A percentile compares a stretch with the other conserved stretches of the same genome.
phyloP scores from a whole-genome alignment of 805 yeast species.

The Kazachstania bromeliacearum region DNA sequence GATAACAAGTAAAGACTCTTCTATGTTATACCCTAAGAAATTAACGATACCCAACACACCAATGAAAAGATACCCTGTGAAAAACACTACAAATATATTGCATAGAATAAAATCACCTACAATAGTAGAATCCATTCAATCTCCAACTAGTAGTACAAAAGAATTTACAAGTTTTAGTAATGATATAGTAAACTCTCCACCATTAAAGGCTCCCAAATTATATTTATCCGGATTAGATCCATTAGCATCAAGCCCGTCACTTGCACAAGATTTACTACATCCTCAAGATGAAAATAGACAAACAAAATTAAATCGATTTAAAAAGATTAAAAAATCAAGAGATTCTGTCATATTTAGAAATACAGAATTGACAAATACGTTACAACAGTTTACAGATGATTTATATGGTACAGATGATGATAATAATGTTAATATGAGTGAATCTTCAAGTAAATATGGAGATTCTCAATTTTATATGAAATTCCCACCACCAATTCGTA shows the following conservation, averaged over 20 bases:
- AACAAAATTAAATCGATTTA: conserved; percentile 12
- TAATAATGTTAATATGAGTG: neutral
- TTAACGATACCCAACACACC: conserved; percentile 26
- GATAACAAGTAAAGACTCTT: conserved; percentile 7
- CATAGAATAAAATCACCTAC: conserved; percentile 5
- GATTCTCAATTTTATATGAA: conserved; percentile 9
- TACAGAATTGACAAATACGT: conserved; percentile 23
- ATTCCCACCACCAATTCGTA: conserved; percentile 3
- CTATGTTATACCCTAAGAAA: conserved; percentile 16
- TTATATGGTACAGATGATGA: conserved; percentile 22
- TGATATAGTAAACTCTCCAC: conserved; percentile 12
- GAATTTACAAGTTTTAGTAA: conserved; percentile 10
- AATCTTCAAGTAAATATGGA: neutral
- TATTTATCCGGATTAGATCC: conserved; percentile 9
- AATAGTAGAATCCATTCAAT: conserved; percentile 10
- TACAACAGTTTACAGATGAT: conserved; percentile 31
- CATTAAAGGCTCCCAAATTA: conserved; percentile 11
- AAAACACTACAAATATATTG: conserved; percentile 8
- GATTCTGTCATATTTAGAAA: conserved; percentile 23
- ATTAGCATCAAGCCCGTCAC: conserved; percentile 13
- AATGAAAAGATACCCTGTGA: conserved; percentile 25
- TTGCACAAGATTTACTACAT: neutral
- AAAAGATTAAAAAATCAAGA: conserved; percentile 24
- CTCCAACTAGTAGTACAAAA: conserved; percentile 1
- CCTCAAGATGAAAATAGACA: neutral